Evolutionary conservation across 2,329 filamentous ascomycete species (phyloP), one percentile per base, ranked within the genome.

Genomic region (Helminthosporium solani): DNA sequence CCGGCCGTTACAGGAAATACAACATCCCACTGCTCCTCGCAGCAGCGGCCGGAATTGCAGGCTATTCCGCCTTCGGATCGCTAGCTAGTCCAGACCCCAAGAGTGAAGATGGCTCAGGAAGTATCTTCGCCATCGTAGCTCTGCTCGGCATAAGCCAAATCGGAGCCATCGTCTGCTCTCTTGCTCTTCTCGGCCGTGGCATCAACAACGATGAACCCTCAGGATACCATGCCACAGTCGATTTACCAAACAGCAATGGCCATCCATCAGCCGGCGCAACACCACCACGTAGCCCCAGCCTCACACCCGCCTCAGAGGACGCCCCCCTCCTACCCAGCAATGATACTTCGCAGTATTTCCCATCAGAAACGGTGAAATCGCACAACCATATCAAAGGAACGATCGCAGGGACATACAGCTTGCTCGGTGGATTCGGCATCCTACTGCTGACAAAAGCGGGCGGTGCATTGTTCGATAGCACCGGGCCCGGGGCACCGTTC

Each of bases 91-190:
- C 91, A 0, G 88, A 96, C 61, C 83, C 84, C 44, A 81, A 79
- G 23, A 84, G 84, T 3, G 77, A 86, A 20, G 83, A 87, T 27
- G 88, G 88, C 15, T 82, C 78, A 27, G 79, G 82, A 0, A 75
- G 73, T 9, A 83, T 96, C 14, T 90, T 95, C 63, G 54, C 91
- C 11, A 80, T 92, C 14, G 89, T 90, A 33, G 82, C 86, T 0
- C 73, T 96, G 15, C 83, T 97, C 31, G 94, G 94, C 12, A 82
- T 96, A 63, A 95, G 89, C 61, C 94, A 99, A 70, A 97, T 99
- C 51, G 94, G 92, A 2, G 87, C 90, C 9, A 97, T 99, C 48
- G 94, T 99, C 1, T 96, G 91, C 73, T 95, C 89, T 54, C 79
- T 99, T n/a, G 90, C 88, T 1, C 83, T 94, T 1, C 79, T 99